Percentiles rank a stretch among this genome's conserved stretches.
phyloP scores from a whole-genome alignment of 2,329 filamentous ascomycete species.

The Teratosphaeria gauchensis region DNA sequence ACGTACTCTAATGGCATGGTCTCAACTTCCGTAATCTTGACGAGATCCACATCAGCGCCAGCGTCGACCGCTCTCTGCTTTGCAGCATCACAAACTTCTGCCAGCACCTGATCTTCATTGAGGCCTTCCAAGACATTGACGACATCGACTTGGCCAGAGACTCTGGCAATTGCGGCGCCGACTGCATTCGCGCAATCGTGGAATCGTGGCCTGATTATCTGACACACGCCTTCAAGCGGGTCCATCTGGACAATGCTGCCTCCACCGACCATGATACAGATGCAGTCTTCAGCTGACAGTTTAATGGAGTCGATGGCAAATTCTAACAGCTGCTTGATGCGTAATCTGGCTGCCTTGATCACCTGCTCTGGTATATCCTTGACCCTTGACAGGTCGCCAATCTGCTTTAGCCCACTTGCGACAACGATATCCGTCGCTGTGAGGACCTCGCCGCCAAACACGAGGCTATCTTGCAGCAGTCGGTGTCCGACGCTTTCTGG shows the following conservation, averaged over 20 bases:
- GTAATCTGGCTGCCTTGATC: conserved; percentile 19
- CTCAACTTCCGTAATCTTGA: conserved; percentile 41
- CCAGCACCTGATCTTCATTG: conserved; percentile 28
- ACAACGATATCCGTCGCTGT: conserved; percentile 47
- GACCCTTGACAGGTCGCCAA: conserved; percentile 18
- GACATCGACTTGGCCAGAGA: conserved; percentile 44
- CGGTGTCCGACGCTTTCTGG: conserved; percentile 48
- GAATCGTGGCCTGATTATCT: conserved; percentile 42
- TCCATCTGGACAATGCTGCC: conserved; percentile 45
- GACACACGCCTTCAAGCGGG: conserved; percentile 39
- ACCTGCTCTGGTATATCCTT: conserved; percentile 7
- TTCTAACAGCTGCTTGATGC: conserved; percentile 43
- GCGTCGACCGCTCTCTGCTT: conserved; percentile 27
- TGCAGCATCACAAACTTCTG: conserved; percentile 28
- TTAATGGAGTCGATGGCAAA: conserved; percentile 48
- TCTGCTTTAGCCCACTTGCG: conserved; percentile 16
- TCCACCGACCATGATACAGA: conserved; percentile 48
- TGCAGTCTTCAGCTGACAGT: conserved; percentile 42
- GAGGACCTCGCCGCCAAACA: conserved; percentile 45
- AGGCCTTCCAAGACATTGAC: conserved; percentile 38
- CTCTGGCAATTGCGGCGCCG: conserved; percentile 49
- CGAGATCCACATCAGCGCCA: conserved; percentile 25
- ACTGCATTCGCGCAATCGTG: conserved; percentile 51
- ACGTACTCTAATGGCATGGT: conserved; percentile 28
- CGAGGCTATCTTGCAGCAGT: conserved; percentile 38